These are phyloP conservation scores for Moringa oleifera DNA, from an alignment of 345 rosid species.

Conservation along the genomic window DNA sequence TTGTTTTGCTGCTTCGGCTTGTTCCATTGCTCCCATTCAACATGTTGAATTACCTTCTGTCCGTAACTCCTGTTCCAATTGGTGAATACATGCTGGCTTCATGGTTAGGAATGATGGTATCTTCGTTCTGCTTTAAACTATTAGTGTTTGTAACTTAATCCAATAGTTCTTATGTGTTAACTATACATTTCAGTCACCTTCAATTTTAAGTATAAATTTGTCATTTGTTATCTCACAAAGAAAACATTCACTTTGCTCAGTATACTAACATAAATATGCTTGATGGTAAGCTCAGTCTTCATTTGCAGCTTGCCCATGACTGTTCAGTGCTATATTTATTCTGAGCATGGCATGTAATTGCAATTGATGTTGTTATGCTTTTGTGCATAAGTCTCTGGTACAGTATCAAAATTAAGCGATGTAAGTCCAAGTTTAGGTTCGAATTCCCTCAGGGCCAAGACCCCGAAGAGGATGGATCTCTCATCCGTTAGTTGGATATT, in stretches of 20 bases:
- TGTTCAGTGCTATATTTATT: not conserved
- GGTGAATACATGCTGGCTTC: slow-evolving; percentile 89
- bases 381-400: not conserved
- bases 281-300: not conserved
- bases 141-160: not conserved
- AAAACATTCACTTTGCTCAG: not conserved
- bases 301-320: not conserved
- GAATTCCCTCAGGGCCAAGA: too few relatives aligned
- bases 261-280: not conserved
- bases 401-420: not conserved
- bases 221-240: not conserved
- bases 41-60: slow-evolving; percentile 92
- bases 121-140: slow-evolving; percentile 2
- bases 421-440: too few relatives aligned
- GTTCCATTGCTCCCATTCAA: slow-evolving; percentile 94
- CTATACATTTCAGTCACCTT: not conserved
- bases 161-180: not conserved
- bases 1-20: slow-evolving; percentile 90
- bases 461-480: too few relatives aligned
- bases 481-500: too few relatives aligned
- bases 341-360: not conserved
- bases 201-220: not conserved
- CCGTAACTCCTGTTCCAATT: slow-evolving; percentile 82
- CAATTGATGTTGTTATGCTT: not conserved
- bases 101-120: slow-evolving; percentile 99